Conservation (phyloP, 2,329 filamentous ascomycete genomes). For the Drechslerella stenobrocha region DNA sequence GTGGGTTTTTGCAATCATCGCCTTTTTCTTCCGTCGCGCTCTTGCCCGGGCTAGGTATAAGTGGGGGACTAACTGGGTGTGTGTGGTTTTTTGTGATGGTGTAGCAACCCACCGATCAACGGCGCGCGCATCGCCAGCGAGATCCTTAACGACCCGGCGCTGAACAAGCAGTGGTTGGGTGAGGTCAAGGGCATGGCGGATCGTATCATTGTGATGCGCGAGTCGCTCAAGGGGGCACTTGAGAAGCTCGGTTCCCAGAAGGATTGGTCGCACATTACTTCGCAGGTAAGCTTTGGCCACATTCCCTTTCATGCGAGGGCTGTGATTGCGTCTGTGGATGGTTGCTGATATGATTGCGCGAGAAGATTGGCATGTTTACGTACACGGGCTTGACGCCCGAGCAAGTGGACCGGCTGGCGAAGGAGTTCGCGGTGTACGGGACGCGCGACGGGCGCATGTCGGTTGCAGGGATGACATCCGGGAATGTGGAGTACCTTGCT, state of each 20-base stretch:
- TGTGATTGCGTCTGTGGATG: neutral
- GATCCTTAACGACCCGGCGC: slow-evolving; percentile 76
- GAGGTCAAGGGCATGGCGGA: slow-evolving; percentile 93
- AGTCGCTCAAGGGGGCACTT: slow-evolving; percentile 73
- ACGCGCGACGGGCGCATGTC: slow-evolving; percentile 90
- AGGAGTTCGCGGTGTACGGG: slow-evolving; percentile 84
- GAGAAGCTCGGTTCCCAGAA: slow-evolving; percentile 85
- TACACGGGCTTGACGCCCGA: slow-evolving; percentile 75
- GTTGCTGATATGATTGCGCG: slow-evolving; percentile 17
- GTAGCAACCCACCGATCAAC: slow-evolving; percentile 81
- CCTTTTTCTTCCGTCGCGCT: too few species aligned
- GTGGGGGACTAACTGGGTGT: too few species aligned
- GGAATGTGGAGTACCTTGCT: slow-evolving; percentile 75
- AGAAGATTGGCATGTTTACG: slow-evolving; percentile 99
- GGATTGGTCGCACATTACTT: slow-evolving; percentile 94
- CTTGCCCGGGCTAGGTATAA: too few species aligned
- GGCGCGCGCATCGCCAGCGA: slow-evolving; percentile 84
- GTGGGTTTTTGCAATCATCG: neutral
- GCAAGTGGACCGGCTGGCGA: slow-evolving; percentile 62
- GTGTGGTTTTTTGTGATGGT: too few species aligned
- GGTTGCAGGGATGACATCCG: slow-evolving; percentile 78
- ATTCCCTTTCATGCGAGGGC: too few species aligned
- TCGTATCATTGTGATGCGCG: slow-evolving; percentile 89
- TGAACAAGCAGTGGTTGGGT: slow-evolving; percentile 90
- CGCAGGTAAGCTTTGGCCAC: slow-evolving; percentile 67